These are phyloP conservation scores for Zygoascus ofunaensis DNA, from an alignment of 805 yeast genomes.

Conservation along the genomic window DNA sequence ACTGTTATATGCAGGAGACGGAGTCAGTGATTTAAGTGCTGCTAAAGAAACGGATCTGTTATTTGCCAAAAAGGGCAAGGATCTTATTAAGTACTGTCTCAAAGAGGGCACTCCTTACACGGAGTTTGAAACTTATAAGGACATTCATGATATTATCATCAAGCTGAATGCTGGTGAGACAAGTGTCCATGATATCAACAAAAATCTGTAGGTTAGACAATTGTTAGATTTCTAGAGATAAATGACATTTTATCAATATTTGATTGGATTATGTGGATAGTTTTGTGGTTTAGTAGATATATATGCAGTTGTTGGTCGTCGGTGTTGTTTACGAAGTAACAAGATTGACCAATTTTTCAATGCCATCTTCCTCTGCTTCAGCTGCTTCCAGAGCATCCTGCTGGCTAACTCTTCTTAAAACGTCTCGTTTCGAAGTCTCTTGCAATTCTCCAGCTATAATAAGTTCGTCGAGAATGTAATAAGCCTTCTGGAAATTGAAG, in stretches of 20 bases:
- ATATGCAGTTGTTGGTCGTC: neutral
- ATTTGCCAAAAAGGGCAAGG: conserved; percentile 90
- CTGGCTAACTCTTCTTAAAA: conserved; percentile 62
- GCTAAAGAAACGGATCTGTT: conserved; percentile 90
- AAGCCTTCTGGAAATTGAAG: conserved; percentile 90
- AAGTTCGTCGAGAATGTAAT: conserved; percentile 83
- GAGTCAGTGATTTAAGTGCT: conserved; percentile 90
- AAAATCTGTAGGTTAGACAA: neutral
- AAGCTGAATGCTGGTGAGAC: conserved; percentile 39
- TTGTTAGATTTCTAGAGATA: no score
- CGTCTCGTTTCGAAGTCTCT: conserved; percentile 75
- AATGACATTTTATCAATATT: no score
- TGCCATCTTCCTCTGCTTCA: conserved; percentile 47
- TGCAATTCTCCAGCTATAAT: conserved; percentile 80
- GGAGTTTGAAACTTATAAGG: conserved; percentile 68
- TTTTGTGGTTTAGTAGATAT: neutral
- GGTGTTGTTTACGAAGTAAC: neutral
- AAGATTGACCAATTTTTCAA: conserved; percentile 15
- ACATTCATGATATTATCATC: conserved; percentile 57
- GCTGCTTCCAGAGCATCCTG: conserved; percentile 81
- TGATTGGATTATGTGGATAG: no score
- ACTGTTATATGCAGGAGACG: conserved; percentile 93
- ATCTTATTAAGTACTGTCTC: conserved; percentile 75
- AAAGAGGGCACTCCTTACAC: conserved; percentile 74
- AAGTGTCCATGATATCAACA: conserved; percentile 17